These are phyloP conservation scores for Mortierella sp. DNA, from an alignment of 371 early-diverging fungal genomes.

Conservation along the genomic window DNA sequence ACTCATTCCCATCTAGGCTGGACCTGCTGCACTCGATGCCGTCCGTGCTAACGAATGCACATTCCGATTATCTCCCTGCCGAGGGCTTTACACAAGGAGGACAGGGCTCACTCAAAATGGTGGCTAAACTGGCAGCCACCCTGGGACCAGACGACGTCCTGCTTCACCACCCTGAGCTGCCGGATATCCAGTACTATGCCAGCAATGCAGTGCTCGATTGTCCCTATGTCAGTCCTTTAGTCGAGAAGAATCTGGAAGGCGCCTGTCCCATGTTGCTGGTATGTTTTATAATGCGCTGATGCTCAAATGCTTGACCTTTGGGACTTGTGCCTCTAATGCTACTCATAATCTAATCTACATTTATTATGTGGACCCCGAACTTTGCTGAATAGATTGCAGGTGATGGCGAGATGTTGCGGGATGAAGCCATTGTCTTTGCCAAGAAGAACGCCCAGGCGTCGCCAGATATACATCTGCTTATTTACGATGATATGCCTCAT, in stretches of 20 bases:
- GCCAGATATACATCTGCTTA: conserved; percentile 55
- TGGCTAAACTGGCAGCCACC: conserved; percentile 44
- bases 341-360: too few relatives aligned
- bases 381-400: conserved; percentile 79
- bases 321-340: too few relatives aligned
- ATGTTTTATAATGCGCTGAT: conserved; percentile 10
- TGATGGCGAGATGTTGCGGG: conserved; percentile 72
- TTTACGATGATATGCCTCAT: conserved; percentile 84
- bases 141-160: conserved; percentile 42
- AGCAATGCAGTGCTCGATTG: conserved; percentile 59
- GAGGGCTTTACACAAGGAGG: conserved; percentile 59
- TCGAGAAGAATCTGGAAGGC: conserved; percentile 58
- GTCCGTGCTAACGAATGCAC: conserved; percentile 66
- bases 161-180: conserved; percentile 51
- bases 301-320: too few relatives aligned
- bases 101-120: conserved; percentile 53
- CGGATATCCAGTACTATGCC: conserved; percentile 67
- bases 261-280: conserved; percentile 61
- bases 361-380: too few relatives aligned
- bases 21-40: conserved; percentile 75
- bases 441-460: conserved; percentile 21
- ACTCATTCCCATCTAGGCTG: conserved; percentile 41
- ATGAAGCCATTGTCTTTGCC: conserved; percentile 66
- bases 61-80: conserved; percentile 71
- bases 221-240: conserved; percentile 63